Base-by-base conservation (phyloP, 2,329 filamentous ascomycete genomes). In the Paramyrothecium roridum region DNA sequence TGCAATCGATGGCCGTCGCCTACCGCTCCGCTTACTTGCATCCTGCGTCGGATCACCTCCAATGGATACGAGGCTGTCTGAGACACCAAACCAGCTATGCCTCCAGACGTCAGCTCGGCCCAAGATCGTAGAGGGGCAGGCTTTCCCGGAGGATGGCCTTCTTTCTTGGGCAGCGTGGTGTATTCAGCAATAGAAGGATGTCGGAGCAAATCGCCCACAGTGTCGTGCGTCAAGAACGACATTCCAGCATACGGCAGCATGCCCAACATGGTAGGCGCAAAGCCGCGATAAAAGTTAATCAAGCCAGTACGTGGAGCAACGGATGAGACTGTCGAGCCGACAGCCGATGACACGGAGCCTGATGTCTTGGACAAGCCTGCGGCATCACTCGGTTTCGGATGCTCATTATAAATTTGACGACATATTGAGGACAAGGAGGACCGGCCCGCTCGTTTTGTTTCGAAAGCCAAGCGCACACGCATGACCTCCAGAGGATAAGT, bases 201-300 rank as follows among this genome's bases (percentile, higher is more conserved):
- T 19, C 93, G 90, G 63, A 99, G 81, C 49, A 95, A 67, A 71
- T 99, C 95, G 57, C 91, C 90, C 45, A 89, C 85, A 4, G 90
- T 91, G 71, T 99, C 95, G 75, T 99, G 95, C 0, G 91, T 96
- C 45, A 99, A 82, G 75, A 99, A 99, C 1, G 92, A 96, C 67
- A 96, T 88, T 64, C 95, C 95, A 1, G 95, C 95, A 67, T 99
- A 99, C 0, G 95, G 95, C 1, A 99, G 78, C 93, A 99, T 99
- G 63, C 95, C 95, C 57, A 96, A 80, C 6, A 99, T 73, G 0
- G 95, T 98, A 0, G 93, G 90, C 0, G 86, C 85, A 71, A 99
- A 99, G 51, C 95, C 95, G 50, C 95, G 86, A 74, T 97, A 99
- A 71, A 99, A 99, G 72, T 99, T 99, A 54, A 85, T 74, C 1